A percentile compares a stretch with the other conserved stretches of the same genome.
Conservation (phyloP, 1,284 basidiomycete species). For the Boletellus dicymbophilus region DNA sequence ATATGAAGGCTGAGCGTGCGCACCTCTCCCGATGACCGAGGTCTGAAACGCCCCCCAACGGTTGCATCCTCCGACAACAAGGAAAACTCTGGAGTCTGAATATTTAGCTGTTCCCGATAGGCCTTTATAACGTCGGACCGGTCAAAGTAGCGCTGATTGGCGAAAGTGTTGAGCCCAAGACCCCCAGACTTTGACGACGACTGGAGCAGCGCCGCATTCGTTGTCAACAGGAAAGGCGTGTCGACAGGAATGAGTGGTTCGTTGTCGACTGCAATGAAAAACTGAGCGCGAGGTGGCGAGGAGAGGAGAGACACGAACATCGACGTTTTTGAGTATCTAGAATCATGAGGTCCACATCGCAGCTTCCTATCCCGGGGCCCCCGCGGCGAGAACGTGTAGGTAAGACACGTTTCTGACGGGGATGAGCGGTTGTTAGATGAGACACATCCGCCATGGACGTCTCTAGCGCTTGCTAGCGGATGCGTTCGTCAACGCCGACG, state of each 20-base stretch:
- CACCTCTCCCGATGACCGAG: slow-evolving; percentile 68
- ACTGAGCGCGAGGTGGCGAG: slow-evolving; percentile 21
- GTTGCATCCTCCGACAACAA: slow-evolving; percentile 57
- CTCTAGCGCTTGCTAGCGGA: slow-evolving; percentile 11
- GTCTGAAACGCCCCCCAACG: slow-evolving; percentile 67
- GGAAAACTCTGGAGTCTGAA: slow-evolving; percentile 73
- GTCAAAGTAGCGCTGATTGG: slow-evolving; percentile 76
- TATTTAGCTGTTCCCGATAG: slow-evolving; percentile 63
- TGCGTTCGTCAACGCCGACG: slow-evolving; percentile 6
- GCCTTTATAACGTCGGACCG: slow-evolving; percentile 72
- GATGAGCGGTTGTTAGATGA: slow-evolving; percentile 17
- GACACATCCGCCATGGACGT: slow-evolving; percentile 28
- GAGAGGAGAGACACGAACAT: slow-evolving; percentile 52
- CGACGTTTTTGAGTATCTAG: slow-evolving; percentile 78
- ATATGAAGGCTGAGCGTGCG: slow-evolving; percentile 32
- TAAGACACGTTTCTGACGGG: slow-evolving; percentile 71
- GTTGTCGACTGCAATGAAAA: slow-evolving; percentile 56
- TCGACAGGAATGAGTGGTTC: slow-evolving; percentile 67
- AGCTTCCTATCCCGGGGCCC: slow-evolving; percentile 72
- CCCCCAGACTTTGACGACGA: slow-evolving; percentile 36
- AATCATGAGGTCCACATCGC: slow-evolving; percentile 82
- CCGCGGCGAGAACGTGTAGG: slow-evolving; percentile 79
- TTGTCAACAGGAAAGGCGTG: slow-evolving; percentile 70
- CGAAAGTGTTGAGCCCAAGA: slow-evolving; percentile 53
- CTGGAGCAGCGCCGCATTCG: slow-evolving; percentile 51